Evolutionary conservation across 2,329 filamentous ascomycete genomes (phyloP).

Genomic region (Exophiala sideris): DNA sequence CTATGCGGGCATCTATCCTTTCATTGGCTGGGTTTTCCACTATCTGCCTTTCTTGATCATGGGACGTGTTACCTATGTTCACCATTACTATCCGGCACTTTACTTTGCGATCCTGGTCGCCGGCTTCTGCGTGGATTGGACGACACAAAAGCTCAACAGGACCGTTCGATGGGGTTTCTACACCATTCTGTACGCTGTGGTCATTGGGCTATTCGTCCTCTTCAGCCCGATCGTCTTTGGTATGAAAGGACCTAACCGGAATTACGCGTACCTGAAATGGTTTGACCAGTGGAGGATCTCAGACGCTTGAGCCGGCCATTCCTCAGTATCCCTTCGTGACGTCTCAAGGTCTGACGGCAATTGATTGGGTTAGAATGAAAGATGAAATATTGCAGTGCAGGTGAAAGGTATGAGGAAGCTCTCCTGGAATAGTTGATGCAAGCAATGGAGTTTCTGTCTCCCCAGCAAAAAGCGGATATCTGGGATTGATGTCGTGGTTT

Average conservation of each 20-base stretch:
- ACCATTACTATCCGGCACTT: slow-evolving; percentile 97
- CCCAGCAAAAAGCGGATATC: too few species aligned
- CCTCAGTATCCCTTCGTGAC: too few species aligned
- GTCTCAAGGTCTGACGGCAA: too few species aligned
- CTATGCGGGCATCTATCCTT: slow-evolving; percentile 86
- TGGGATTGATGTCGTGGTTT: too few species aligned
- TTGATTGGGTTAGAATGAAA: too few species aligned
- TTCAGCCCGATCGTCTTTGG: slow-evolving; percentile 96
- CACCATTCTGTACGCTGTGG: slow-evolving; percentile 65
- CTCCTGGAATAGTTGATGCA: too few species aligned
- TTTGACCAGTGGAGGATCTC: slow-evolving; percentile 81
- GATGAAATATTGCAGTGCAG: too few species aligned
- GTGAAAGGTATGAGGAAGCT: too few species aligned
- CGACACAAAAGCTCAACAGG: slow-evolving; percentile 64
- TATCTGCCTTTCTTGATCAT: slow-evolving; percentile 95
- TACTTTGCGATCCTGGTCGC: slow-evolving; percentile 93
- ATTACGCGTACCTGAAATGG: slow-evolving; percentile 95
- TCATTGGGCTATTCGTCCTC: slow-evolving; percentile 76
- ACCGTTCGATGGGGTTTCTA: slow-evolving; percentile 67
- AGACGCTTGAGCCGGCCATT: slow-evolving; percentile 45
- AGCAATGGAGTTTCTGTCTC: too few species aligned
- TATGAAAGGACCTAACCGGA: slow-evolving; percentile 77
- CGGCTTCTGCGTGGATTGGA: slow-evolving; percentile 86
- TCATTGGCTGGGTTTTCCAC: slow-evolving; percentile 92
- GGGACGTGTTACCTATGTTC: slow-evolving; percentile 98